Base-by-base conservation (phyloP, 2,329 filamentous ascomycete species). In the Phialophora tarda region DNA sequence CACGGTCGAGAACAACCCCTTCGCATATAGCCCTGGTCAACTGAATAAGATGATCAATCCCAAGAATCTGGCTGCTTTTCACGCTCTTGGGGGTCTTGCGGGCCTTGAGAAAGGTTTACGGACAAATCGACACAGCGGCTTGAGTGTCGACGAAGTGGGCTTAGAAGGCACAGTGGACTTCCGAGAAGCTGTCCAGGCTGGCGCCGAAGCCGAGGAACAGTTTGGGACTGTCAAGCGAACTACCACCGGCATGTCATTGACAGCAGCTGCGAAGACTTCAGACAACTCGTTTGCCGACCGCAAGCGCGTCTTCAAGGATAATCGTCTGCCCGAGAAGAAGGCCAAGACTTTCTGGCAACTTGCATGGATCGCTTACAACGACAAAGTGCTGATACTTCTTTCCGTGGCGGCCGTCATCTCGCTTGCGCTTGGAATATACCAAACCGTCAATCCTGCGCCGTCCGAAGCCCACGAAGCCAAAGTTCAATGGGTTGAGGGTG, bases 401-500 rank as follows among this genome's bases (percentile, higher is more conserved):
- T 88, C 88, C 0, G 83, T 86, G 3, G 89, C 89, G 3, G 90
- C 90, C 1, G 82, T 85, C 10, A 86, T 92, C 38, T 91, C 90
- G 1, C 79, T 92, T n/a, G 87, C 85, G 0, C 83, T 92, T 51
- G 90, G 90, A 23, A 82, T 92, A 0, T 91, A 91, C 73, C 74
- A 78, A 55, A 75, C 76, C 1, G 73, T 78, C 38, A 72, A 71
- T 1, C 69, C 71, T 10, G 63, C 66, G 47, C 64, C 66, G 30
- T 65, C 64, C 23, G 68, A 69, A 61, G 66, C 66, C 32, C 71
- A 73, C n/a, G 71, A 75, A 56, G 79, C 87, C 5, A 84, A 84
- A 41, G 88, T 92, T 12, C 89, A 93, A 76, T 94, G 91, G 91
- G 89, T 93, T 4, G 91, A 94, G 77, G 91, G 91, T 69, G 88